Conservation (phyloP, 1,284 basidiomycete genomes). For the Cutaneotrichosporon mucoides region DNA sequence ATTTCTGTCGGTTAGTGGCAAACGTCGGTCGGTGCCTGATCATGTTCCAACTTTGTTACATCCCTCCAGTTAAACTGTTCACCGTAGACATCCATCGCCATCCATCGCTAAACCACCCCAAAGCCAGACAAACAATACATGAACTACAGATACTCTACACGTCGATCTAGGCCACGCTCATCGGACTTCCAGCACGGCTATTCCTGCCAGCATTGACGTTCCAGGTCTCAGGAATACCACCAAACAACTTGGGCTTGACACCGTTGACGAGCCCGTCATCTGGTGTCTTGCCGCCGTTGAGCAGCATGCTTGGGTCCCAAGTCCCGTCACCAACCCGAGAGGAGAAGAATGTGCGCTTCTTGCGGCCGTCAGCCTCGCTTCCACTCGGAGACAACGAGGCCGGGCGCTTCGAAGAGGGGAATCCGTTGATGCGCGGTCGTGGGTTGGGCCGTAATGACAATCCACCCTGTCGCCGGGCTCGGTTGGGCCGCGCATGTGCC, state of each 20-base stretch:
- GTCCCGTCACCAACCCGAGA: slow-evolving; percentile 16
- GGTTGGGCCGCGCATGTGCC: slow-evolving; percentile 21
- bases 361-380: slow-evolving; percentile 15
- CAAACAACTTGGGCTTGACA: slow-evolving; percentile 23
- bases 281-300: slow-evolving; percentile 11
- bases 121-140: neutral
- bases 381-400: slow-evolving; percentile 15
- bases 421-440: slow-evolving; percentile 18
- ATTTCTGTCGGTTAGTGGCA: too few species aligned
- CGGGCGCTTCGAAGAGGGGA: slow-evolving; percentile 19
- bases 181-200: slow-evolving; percentile 29
- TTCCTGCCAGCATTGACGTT: slow-evolving; percentile 14
- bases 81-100: too few species aligned
- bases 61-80: too few species aligned
- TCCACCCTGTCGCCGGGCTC: slow-evolving; percentile 26
- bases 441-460: slow-evolving; percentile 22
- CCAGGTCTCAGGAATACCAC: slow-evolving; percentile 23
- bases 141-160: slow-evolving; percentile 1
- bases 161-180: slow-evolving; percentile 6
- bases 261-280: slow-evolving; percentile 20
- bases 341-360: slow-evolving; percentile 25
- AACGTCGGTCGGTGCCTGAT: too few species aligned
- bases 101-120: too few species aligned
- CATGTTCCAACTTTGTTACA: too few species aligned
- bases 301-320: slow-evolving; percentile 19